Conservation (phyloP, 768 basidiomycete genomes). For the Rhodosporidiobolus sp. region DNA sequence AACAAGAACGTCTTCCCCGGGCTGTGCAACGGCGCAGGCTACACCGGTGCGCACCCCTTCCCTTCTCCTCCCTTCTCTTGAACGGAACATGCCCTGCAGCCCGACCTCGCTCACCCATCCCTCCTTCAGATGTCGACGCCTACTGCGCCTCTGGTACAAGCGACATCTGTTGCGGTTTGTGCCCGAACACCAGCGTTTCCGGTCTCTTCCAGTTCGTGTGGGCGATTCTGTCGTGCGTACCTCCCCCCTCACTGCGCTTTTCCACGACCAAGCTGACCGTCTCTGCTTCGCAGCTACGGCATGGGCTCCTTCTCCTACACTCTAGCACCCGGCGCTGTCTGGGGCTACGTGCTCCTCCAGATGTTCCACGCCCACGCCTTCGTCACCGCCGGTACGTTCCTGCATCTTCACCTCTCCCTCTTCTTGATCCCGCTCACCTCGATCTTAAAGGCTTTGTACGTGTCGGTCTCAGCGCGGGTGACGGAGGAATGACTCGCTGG, state of each 20-base stretch:
- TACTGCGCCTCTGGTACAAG: slow-evolving; percentile 9
- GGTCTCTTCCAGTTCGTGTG: slow-evolving; percentile 11
- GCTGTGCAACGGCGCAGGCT: not conserved
- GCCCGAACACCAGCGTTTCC: not conserved
- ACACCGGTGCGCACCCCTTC: slow-evolving; percentile 10
- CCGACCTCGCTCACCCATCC: no score
- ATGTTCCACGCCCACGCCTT: slow-evolving; percentile 9
- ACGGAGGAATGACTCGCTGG: slow-evolving; percentile 7
- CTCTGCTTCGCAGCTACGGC: not conserved
- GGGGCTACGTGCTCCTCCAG: slow-evolving; percentile 15
- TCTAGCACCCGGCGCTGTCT: not conserved
- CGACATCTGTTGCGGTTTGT: slow-evolving; percentile 17
- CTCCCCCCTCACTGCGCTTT: not conserved
- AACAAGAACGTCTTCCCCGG: slow-evolving; percentile 1
- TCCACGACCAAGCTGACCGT: not conserved
- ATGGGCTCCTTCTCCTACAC: not conserved
- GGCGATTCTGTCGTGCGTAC: slow-evolving; percentile 5
- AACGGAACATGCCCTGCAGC: not conserved
- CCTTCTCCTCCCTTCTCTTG: no score
- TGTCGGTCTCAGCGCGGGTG: not conserved
- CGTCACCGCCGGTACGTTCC: not conserved
- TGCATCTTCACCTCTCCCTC: not conserved
- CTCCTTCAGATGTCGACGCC: slow-evolving; percentile 7
- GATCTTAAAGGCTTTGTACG: not conserved
- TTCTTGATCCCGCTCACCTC: not conserved